Evolutionary conservation across 495 filamentous ascomycete species (phyloP), one percentile per base, ranked within the genome.

Genomic region (Staphylotrichum tortipilum): DNA sequence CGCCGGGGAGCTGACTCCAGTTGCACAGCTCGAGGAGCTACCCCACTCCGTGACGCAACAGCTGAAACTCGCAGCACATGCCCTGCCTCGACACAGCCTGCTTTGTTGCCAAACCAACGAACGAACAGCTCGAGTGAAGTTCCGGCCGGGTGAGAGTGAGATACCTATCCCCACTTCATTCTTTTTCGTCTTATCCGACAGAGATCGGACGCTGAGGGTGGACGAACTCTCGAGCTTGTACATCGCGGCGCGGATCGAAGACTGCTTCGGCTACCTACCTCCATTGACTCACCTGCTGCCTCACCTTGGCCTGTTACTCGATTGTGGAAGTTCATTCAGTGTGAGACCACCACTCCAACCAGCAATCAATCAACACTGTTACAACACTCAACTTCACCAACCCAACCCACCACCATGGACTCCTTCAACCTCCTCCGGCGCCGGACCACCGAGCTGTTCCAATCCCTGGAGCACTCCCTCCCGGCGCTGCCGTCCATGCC

Each of bases 391-490:
- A n/a, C n/a, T 34, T 11, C 31, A 34, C 11, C 7, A 34, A 12
- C 6, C 11, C 28, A 29, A 29, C 5, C 6, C n/a, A 34, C 31
- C 36, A 59, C 44, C 40, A 72, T 74, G 69, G 68, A 74, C 30
- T 70, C 68, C 33, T 70, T 74, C 54, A 54, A 62, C 15, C 60
- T 64, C 38, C 59, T 75, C 49, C 71, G 66, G 58, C 70, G 70
- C 35, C 71, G 70, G 22, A 68, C 71, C 15, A 68, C 65, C 23
- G 69, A 73, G 54, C 57, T 72, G 37, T 52, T 74, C 46, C 56
- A 64, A 38, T 69, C 64, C 10, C 46, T 69, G n/a, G 59, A 67
- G 31, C 64, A 70, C 18, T 59, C 62, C 47, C 43, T 69, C 24
- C 39, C 39, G 46, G 44, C 54, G 41, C 53, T 50, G 47, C 41